Base-by-base conservation (phyloP, 176 grass and related monocot genomes). In the Themeda triandra region DNA sequence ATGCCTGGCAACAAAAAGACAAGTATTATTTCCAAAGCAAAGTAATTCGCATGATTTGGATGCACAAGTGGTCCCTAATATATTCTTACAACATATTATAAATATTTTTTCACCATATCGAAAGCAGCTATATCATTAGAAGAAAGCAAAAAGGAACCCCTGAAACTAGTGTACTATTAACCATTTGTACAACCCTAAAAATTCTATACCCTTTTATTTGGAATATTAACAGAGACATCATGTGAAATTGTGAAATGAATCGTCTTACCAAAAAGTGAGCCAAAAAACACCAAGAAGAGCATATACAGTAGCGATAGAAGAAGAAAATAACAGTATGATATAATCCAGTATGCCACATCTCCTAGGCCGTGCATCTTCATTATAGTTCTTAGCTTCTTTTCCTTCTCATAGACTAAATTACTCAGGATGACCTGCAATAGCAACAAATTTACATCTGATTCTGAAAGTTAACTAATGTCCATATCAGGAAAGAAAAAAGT, bases 361-460 rank as follows among this genome's bases (percentile, higher is more conserved):
- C 86, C 89, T 44, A 97, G 88, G 68, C 94, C 94, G 78, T 97
- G 91, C 91, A 93, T 91, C 74, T 92, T 97, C 94, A 97, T 97
- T 83, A 97, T 97, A 73, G 83, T 89, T 69, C 89, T 91, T 71
- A 91, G 86, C 69, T 97, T 97, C 66, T 93, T 86, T 85, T 97
- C 91, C 84, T 93, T 97, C 82, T 97, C 94, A 32, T 93, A 93
- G 28, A 93, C 84, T 82, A 92, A 69, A 70, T 90, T 90, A 53
- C 48, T 86, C 24, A 92, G 71, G 44, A 94, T 88, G 63, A 94
- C 87, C 92, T 94, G 71, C 77, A 91, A 8, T 60, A 69, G 10
- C 2, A 33, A 51, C 58, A 82, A 63, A 39, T 71, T 21, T 75
- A 40, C 46, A 86, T 51, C 45, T 73, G 53, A 32, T 83, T 74